Percentiles rank a stretch among this genome's conserved stretches.
These are phyloP conservation scores for Phytopythium aichiense DNA, from an alignment of 352 stramenopile species.

Conservation along the genomic window DNA sequence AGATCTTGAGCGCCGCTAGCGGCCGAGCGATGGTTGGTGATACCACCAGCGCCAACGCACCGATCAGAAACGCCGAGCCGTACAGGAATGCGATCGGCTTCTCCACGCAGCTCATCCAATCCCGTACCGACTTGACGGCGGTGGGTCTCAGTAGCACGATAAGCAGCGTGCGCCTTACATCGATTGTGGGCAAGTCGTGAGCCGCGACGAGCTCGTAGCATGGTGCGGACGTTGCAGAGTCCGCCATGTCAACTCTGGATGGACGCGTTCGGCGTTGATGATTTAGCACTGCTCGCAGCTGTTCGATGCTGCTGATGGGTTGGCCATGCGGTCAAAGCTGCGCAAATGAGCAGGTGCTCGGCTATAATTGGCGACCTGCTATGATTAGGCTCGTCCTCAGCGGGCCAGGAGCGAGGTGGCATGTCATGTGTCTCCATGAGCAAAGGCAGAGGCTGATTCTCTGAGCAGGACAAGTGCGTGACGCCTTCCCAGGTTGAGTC, in stretches of 20 bases:
- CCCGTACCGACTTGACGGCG: neutral
- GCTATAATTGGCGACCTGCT: neutral
- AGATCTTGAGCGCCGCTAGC: conserved; percentile 7
- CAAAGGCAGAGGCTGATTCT: neutral
- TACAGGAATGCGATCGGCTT: conserved; percentile 1
- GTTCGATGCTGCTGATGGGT: neutral
- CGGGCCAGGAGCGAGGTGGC: neutral
- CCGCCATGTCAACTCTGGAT: neutral
- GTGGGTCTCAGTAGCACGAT: neutral
- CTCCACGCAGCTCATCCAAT: neutral
- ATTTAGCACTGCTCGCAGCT: neutral
- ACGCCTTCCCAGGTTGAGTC: neutral
- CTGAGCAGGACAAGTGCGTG: neutral
- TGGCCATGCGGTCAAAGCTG: neutral
- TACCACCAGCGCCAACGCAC: neutral
- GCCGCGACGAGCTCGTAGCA: conserved; percentile 6
- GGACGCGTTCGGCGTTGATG: neutral
- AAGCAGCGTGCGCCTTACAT: neutral
- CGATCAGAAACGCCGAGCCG: neutral
- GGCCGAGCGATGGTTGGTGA: neutral
- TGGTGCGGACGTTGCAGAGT: neutral
- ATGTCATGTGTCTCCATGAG: neutral
- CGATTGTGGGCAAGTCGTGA: conserved; percentile 1
- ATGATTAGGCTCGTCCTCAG: neutral
- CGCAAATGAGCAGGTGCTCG: neutral